Conservation (phyloP, 352 stramenopile genomes). For the Ochromonadaceae sp. region DNA sequence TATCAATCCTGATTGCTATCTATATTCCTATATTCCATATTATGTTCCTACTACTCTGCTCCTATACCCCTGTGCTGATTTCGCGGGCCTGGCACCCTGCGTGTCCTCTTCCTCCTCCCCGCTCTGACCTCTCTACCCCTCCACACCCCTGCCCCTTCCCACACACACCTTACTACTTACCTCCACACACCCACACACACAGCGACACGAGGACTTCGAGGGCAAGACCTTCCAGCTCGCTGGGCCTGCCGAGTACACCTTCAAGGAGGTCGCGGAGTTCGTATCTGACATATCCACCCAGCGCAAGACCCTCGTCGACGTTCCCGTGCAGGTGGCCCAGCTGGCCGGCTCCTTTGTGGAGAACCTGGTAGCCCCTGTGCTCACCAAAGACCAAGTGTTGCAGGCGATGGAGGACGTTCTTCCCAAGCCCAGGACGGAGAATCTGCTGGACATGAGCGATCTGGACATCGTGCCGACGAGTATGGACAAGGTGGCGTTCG, state of each 20-base stretch:
- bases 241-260: slow-evolving; percentile 85
- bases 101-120: too few species aligned
- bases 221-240: slow-evolving; percentile 86
- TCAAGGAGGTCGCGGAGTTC: slow-evolving; percentile 89
- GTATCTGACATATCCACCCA: slow-evolving; percentile 66
- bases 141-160: too few species aligned
- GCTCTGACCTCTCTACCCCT: too few species aligned
- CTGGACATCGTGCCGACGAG: slow-evolving; percentile 63
- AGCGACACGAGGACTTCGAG: slow-evolving; percentile 48
- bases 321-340: slow-evolving; percentile 31
- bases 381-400: slow-evolving; percentile 44
- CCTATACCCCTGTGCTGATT: too few species aligned
- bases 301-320: slow-evolving; percentile 31
- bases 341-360: slow-evolving; percentile 31
- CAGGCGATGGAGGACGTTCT: slow-evolving; percentile 30
- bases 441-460: slow-evolving; percentile 45
- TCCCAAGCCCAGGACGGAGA: too few species aligned
- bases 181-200: slow-evolving; percentile 50
- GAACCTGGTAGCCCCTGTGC: slow-evolving; percentile 34
- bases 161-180: too few species aligned
- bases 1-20: too few species aligned
- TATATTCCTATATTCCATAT: slow-evolving; percentile 2
- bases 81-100: too few species aligned
- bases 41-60: slow-evolving; percentile 26
- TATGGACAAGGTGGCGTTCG: slow-evolving; percentile 83